Evolutionary conservation across 2,329 filamentous ascomycete genomes (phyloP), one percentile per base, ranked within the genome.

Genomic region (Ophiostoma ulmi): DNA sequence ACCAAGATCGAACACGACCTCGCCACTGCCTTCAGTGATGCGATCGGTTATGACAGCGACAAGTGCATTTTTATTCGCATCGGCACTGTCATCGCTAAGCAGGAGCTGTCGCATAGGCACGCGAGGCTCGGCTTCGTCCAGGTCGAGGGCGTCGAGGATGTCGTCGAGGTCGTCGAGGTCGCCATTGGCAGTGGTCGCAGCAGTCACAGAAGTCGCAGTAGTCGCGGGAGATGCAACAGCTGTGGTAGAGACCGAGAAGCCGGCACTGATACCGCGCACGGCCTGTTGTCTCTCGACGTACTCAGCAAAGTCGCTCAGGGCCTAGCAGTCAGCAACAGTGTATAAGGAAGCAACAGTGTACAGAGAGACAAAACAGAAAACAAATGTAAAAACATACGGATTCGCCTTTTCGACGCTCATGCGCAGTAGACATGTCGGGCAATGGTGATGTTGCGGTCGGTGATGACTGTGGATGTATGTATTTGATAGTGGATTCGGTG

Each of bases 231-330:
- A 77, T 5, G 78, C 74, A 14, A 78, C 77, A 20, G 75, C 75
- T 76, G 71, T 68, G 4, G 75, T 72, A 20, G 75, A 68, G 44
- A 77, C 75, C 70, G 78, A 80, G 55, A 7, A 22, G 13, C 22
- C 55, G 22, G 58, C 48, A 81, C 78, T 1, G 86, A 86, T 7
- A 75, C 88, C 89, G 71, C 91, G 89, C 68, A 90, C 81, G 17
- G 89, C 89, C 80, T 98, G 95, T 79, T 98, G 94, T 79, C 93
- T 91, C 80, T 98, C 93, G 74, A 97, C 95, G 77, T 97, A 98
- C 77, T 99, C 95, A 79, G 94, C 93, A 79, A 99, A 99, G 76
- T 98, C 95, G 82, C 91, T 95, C 70, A 99, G 86, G 14, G 94
- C 94, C 85, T 86, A 52, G 1, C 5, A 2, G 66, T 41, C 26